Evolutionary conservation across 805 yeast genomes (phyloP), one percentile per base, ranked within the genome.

Genomic region (Sugiyamaella boreocaroliniensis): DNA sequence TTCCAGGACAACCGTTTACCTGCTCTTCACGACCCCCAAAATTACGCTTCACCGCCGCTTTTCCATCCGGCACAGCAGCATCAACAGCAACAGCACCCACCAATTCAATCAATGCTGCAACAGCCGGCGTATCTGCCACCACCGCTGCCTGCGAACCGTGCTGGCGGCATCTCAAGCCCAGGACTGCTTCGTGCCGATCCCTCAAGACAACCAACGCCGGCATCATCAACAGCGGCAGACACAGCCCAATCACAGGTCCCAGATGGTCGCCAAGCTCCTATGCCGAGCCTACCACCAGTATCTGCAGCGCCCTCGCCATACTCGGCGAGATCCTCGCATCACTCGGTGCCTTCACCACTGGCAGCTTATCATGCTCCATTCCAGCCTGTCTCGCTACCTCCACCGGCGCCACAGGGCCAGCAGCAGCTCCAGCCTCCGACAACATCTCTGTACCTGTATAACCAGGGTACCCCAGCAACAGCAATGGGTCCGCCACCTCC

Each of bases 1-100:
- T 18, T 20, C 20, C 46, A n/a, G 29, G 18, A 41, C 14, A 22
- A 22, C 6, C 26, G 26, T 22, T 22, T 22, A 22, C 26, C 26
- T 22, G 26, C 26, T 22, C 26, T 22, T 22, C 19, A 34, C 32
- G 40, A 16, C 37, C 50, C 43, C 20, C 52, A 26, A n/a, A 15
- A n/a, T 16, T 53, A 47, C 19, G 54, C 41, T 43, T 55, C 47
- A 14, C 55, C 41, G 14, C 53, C 40, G 4, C 41, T 19, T 18
- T 52, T 40, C 29, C 53, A 42, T 22, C 6, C 26, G 26, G 26
- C 26, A 40, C 58, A 52, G 44, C 56, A 49, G 43, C 56, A 42
- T 9, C 47, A 7, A 40, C 56, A 42, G 37, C 62, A 52, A 32
- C 59, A 53, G 43, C 57, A 45, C 43, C 53, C 34, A 46, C 57